Percentiles rank a stretch among this genome's conserved stretches.
phyloP scores from a whole-genome alignment of 495 filamentous ascomycete species.

The Amphirosellinia nigrospora region DNA sequence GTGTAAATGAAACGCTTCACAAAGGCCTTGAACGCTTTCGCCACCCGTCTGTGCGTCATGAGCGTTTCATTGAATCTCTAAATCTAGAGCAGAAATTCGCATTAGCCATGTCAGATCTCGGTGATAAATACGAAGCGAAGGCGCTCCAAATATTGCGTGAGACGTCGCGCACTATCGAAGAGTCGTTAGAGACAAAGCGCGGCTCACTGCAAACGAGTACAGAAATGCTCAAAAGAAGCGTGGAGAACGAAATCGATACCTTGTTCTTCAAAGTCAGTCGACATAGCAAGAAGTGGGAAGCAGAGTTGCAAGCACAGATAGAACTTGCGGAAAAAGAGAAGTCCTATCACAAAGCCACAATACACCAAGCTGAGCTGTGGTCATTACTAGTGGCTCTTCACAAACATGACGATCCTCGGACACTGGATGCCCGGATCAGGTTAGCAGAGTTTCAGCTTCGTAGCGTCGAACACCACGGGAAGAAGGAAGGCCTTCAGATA shows the following conservation, averaged over 20 bases:
- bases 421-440: neutral
- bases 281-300: neutral
- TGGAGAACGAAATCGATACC: neutral
- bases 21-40: neutral
- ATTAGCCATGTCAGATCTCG: neutral
- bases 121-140: neutral
- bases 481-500: neutral
- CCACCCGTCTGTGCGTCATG: neutral
- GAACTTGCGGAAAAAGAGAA: neutral
- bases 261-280: neutral
- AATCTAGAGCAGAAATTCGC: neutral
- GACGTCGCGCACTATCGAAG: neutral
- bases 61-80: neutral
- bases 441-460: neutral
- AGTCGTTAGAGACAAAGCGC: neutral
- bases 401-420: neutral
- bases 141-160: neutral
- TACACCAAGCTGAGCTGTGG: neutral
- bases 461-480: neutral
- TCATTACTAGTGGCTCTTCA: neutral
- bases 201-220: neutral
- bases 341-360: neutral
- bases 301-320: neutral
- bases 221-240: neutral
- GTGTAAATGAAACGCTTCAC: neutral